Base-by-base conservation (phyloP, 768 basidiomycete genomes). In the Mycena metata region DNA sequence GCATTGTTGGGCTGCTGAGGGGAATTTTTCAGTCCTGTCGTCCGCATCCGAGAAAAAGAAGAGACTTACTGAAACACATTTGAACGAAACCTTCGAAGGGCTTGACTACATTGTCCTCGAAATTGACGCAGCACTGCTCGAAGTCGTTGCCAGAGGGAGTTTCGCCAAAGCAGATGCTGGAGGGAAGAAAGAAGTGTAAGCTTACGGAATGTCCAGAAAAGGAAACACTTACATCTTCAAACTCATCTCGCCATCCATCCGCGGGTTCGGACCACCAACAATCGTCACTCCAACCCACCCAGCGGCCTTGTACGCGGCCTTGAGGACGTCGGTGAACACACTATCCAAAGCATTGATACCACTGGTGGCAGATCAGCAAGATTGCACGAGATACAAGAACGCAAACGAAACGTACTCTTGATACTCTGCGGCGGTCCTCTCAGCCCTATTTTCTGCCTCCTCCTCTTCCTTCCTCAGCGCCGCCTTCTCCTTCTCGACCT, bases 91-190 rank as follows among this genome's bases (percentile, higher is more conserved):
- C 47, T 19, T 60, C 47, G 36, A 60, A 60, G 1, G 47, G 21
- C 36, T 50, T 16, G 0, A 50, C 46, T 17, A 64, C 36, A 21
- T 64, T 47, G 16, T 46, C 30, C 12, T 64, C 26, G 36, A 64
- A 64, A 23, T 64, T 45, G 11, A 42, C 7, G 21, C 47, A 64
- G n/a, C 15, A 35, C 8, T 56, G 45, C 17, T 64, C 55, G 39
- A 64, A 64, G 63, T 64, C 63, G 46, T 64, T 64, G 15, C 63
- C 55, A 1, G 23, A 54, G 11, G 55, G 55, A 19, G 63, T 64
- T 12, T 35, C 21, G 45, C 55, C 63, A 33, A 41, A 39, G 46
- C 54, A 64, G 45, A 64, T 57, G 36, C 63, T 64, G 62, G n/a
- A 19, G 23, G 49, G 23, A 19, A n/a, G 10, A 39, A n/a, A 16